A percentile compares a stretch with the other conserved stretches of the same genome.
Conservation (phyloP, 495 filamentous ascomycete species). For the Cryomyces minteri region DNA sequence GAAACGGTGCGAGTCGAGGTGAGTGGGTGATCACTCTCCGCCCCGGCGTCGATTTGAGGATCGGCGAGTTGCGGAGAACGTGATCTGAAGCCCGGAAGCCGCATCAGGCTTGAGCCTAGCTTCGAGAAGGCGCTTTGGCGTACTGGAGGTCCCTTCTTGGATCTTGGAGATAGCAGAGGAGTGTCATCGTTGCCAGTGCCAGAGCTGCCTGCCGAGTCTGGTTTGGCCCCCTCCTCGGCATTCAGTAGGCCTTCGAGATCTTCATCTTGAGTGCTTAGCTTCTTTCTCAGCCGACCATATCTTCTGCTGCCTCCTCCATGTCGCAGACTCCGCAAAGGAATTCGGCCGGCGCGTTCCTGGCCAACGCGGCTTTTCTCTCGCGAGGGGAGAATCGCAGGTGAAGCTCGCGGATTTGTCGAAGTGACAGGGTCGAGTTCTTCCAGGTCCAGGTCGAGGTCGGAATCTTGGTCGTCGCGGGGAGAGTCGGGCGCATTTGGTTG, state of each 20-base stretch:
- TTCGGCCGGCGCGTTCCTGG: slow-evolving; percentile 14
- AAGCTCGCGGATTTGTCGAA: slow-evolving; percentile 1
- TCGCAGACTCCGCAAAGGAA: slow-evolving; percentile 21
- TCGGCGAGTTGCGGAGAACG: slow-evolving; percentile 2
- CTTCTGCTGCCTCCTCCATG: slow-evolving; percentile 11
- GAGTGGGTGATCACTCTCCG: slow-evolving; percentile 15
- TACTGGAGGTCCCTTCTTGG: neutral
- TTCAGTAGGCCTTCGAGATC: slow-evolving; percentile 12
- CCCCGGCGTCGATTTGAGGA: slow-evolving; percentile 6
- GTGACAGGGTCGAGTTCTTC: slow-evolving; percentile 21
- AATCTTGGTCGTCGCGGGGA: slow-evolving; percentile 16
- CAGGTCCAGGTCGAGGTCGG: slow-evolving; percentile 19
- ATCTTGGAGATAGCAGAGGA: slow-evolving; percentile 9
- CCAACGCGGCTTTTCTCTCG: slow-evolving; percentile 5
- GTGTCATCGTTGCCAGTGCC: slow-evolving; percentile 14
- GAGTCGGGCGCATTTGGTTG: slow-evolving; percentile 14
- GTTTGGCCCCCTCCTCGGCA: slow-evolving; percentile 13
- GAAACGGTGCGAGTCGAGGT: slow-evolving; percentile 15
- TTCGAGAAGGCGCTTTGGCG: neutral
- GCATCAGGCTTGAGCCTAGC: neutral
- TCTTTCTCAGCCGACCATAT: neutral
- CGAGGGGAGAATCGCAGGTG: neutral
- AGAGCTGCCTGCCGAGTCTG: slow-evolving; percentile 11
- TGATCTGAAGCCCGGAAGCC: slow-evolving; percentile 9
- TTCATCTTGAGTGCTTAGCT: slow-evolving; percentile 11